Evolutionary conservation across 2,329 filamentous ascomycete genomes (phyloP), one percentile per base, ranked within the genome.

Genomic region (Colletotrichum sidae): DNA sequence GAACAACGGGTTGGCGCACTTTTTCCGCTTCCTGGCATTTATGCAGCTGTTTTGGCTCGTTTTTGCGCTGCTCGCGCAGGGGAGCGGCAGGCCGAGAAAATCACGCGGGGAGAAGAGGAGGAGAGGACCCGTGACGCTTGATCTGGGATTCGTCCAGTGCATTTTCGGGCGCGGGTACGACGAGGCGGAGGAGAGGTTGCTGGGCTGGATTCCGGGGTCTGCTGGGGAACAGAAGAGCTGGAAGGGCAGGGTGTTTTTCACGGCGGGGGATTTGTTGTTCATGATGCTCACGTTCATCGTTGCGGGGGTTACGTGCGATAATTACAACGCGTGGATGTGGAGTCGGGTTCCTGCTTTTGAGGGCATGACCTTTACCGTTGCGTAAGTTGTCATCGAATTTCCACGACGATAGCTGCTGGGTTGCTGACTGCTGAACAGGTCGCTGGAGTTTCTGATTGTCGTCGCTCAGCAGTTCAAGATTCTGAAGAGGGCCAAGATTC

Each of bases 401-500:
- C 8, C 15, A 15, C 11, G 11, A 3, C 34, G 25, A 25, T 6
- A 11, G 39, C 2, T 34, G 39, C 35, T 2, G 38, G 9, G 34
- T 34, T 59, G 38, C 51, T 45, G 42, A 47, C 54, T 12, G 37
- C 2, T 13, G 5, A 17, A 4, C 2, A 67, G 60, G 1, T 38
- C 37, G 3, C 8, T 67, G 9, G 64, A 67, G 37, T n/a, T 51
- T 1, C 15, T 46, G 17, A 65, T 67, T 34, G 59, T 55, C 2
- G 11, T 67, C 4, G 53, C 60, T 10, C 34, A 50, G 60, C 64
- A 57, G n/a, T 50, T 67, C 34, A 5, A 42, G 17, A 47, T 67
- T 10, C 17, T 67, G 33, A 65, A 44, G 64, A 37, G 50, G 15
- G 60, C 60, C 53, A 67, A 44, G 44, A 49, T 67, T 13, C 60